Base-by-base conservation (phyloP, 371 early-diverging fungal species). In the Blakeslea trispora region DNA sequence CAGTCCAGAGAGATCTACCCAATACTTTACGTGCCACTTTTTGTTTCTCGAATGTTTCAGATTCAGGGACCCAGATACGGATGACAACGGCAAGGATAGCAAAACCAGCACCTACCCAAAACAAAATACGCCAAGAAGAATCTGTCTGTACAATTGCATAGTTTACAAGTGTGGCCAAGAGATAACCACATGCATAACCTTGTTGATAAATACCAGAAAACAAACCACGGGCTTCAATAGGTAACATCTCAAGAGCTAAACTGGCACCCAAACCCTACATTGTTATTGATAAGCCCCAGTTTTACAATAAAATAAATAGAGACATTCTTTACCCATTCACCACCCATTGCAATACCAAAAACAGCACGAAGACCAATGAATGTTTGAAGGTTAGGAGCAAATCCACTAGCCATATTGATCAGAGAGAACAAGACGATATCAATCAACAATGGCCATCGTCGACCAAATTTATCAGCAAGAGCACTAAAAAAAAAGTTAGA, bases 121-220 rank as follows among this genome's bases (percentile, higher is more conserved):
- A 89, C 55, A 89, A 58, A 24, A 85, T 81, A 15, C 89, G 81
- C 91, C 91, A 91, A 19, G 79, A 73, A 10, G 82, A 69, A 24
- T 55, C 66, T 9, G 63, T 72, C 37, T 53, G 45, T 3, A 77
- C 71, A 13, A 86, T 71, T 1, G 76, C 75, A 56, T 77, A 85
- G 63, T 83, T 84, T 21, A 86, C 68, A 35, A 85, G 53, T 0
- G 85, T 72, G 0, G 89, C 88, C 3, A 90, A 46, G 7, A 89
- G 65, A 56, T 84, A 85, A 1, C 91, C 91, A 28, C 77, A 64
- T 5, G 89, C 84, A 59, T 88, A 88, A 1, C 86, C 75, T 71
- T 88, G 75, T 56, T 90, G 91, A 48, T 88, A 79, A 19, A 90
- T 86, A 32, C 89, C 89, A 6, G 87, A 84, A 32, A 90, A 89